Conservation (phyloP, 2,329 filamentous ascomycete genomes). For the Pseudogymnoascus sp. region DNA sequence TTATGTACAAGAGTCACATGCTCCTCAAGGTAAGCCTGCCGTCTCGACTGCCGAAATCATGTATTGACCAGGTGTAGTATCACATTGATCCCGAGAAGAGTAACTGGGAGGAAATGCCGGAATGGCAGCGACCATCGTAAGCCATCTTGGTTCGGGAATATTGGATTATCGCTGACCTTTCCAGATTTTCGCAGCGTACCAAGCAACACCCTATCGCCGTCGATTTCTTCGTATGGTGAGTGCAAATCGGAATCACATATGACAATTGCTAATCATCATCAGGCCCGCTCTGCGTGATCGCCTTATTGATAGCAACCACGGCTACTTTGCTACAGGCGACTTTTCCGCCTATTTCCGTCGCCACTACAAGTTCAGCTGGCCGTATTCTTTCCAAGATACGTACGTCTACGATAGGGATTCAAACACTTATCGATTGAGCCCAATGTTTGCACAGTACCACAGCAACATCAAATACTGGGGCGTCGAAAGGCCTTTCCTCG, state of each 20-base stretch:
- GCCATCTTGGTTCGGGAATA: not conserved
- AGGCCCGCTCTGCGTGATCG: slow-evolving; percentile 18
- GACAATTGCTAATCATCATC: not conserved
- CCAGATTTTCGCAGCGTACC: slow-evolving; percentile 14
- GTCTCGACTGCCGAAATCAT: not conserved
- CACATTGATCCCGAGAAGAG: slow-evolving; percentile 14
- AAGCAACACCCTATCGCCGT: slow-evolving; percentile 17
- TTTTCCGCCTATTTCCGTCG: slow-evolving; percentile 15
- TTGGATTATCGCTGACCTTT: not conserved
- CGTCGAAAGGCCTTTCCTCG: slow-evolving; percentile 15
- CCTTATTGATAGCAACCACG: slow-evolving; percentile 14
- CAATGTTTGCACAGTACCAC: slow-evolving; percentile 17
- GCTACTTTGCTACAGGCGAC: slow-evolving; percentile 14
- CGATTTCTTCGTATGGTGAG: slow-evolving; percentile 18
- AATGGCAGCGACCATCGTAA: slow-evolving; percentile 19
- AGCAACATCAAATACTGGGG: slow-evolving; percentile 15
- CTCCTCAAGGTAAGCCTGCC: slow-evolving; percentile 15
- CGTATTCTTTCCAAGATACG: slow-evolving; percentile 15
- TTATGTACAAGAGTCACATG: slow-evolving; percentile 17
- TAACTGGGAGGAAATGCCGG: slow-evolving; percentile 16
- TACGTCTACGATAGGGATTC: slow-evolving; percentile 13
- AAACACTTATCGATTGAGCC: slow-evolving; percentile 14
- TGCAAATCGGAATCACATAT: not conserved
- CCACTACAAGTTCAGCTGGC: slow-evolving; percentile 19
- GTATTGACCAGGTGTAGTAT: slow-evolving; percentile 14